Evolutionary conservation across 2,329 filamentous ascomycete genomes (phyloP).

Genomic region (Pochonia chlamydosporia): DNA sequence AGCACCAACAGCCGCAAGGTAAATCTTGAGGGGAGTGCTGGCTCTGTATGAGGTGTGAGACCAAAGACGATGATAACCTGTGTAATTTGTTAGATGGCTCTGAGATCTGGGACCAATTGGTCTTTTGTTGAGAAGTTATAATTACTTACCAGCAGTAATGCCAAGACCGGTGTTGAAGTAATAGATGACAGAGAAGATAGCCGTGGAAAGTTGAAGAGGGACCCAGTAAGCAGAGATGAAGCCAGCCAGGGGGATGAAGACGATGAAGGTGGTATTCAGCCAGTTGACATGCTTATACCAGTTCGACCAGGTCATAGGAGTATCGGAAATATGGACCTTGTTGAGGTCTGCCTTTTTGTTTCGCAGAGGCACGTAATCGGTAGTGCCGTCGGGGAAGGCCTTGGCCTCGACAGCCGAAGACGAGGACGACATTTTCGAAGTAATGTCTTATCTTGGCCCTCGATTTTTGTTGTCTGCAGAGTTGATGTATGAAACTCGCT

Average conservation of each 20-base stretch:
- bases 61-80: slow-evolving; percentile 64
- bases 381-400: slow-evolving; percentile 46
- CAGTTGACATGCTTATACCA: slow-evolving; percentile 94
- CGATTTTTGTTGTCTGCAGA: background rate
- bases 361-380: slow-evolving; percentile 48
- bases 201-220: slow-evolving; percentile 65
- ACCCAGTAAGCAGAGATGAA: slow-evolving; percentile 73
- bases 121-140: background rate
- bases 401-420: slow-evolving; percentile 26
- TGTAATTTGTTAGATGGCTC: background rate
- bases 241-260: slow-evolving; percentile 70
- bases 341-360: slow-evolving; percentile 42
- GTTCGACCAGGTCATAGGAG: slow-evolving; percentile 72
- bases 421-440: slow-evolving; percentile 7
- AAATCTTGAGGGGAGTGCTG: slow-evolving; percentile 68
- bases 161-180: slow-evolving; percentile 82
- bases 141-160: slow-evolving; percentile 64
- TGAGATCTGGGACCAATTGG: background rate
- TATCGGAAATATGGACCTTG: slow-evolving; percentile 83
- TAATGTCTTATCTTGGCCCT: background rate
- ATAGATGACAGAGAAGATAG: slow-evolving; percentile 67
- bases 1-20: slow-evolving; percentile 74
- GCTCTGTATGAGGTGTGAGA: slow-evolving; percentile 81
- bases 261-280: slow-evolving; percentile 79
- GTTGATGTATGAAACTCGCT: background rate